A percentile compares a stretch with the other conserved stretches of the same genome.
Evolutionary conservation across 352 stramenopile genomes (phyloP).

Genomic region (Phytophthora multivora): DNA sequence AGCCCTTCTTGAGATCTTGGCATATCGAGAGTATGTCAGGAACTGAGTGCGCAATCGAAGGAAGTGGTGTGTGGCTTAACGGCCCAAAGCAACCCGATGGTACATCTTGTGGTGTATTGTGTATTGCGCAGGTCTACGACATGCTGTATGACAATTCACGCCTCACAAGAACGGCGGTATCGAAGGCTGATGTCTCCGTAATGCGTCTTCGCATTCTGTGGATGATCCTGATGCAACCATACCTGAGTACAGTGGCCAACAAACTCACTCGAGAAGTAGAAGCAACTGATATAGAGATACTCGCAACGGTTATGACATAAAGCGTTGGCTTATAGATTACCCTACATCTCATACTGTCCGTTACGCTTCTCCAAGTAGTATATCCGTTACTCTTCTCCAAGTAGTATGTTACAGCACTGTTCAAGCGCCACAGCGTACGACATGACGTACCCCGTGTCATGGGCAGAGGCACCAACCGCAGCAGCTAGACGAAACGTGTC

Average conservation of each 20-base stretch:
- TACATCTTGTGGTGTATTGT: neutral
- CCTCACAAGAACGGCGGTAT: no score
- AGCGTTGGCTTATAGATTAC: neutral
- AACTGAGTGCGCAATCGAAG: neutral
- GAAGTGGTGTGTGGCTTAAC: neutral
- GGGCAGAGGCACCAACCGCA: neutral
- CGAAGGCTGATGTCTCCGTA: no score
- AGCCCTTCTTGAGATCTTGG: neutral
- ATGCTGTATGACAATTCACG: neutral
- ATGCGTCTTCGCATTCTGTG: no score
- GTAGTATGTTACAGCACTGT: conserved; percentile 8
- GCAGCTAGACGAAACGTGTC: neutral
- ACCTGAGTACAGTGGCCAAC: no score
- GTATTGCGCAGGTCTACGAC: neutral
- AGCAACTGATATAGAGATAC: no score
- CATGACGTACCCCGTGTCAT: conserved; percentile 6
- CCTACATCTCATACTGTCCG: no score
- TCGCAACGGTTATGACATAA: neutral
- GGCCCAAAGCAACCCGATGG: neutral
- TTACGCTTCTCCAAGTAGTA: conserved; percentile 1
- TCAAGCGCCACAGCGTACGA: neutral
- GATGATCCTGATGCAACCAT: no score
- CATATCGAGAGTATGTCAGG: neutral
- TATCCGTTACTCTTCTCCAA: conserved; percentile 1
- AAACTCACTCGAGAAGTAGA: no score